Percentiles rank a stretch among this genome's conserved stretches.
These are phyloP conservation scores for Cyberlindnera saturnus DNA, from an alignment of 805 yeast species.

Conservation along the genomic window DNA sequence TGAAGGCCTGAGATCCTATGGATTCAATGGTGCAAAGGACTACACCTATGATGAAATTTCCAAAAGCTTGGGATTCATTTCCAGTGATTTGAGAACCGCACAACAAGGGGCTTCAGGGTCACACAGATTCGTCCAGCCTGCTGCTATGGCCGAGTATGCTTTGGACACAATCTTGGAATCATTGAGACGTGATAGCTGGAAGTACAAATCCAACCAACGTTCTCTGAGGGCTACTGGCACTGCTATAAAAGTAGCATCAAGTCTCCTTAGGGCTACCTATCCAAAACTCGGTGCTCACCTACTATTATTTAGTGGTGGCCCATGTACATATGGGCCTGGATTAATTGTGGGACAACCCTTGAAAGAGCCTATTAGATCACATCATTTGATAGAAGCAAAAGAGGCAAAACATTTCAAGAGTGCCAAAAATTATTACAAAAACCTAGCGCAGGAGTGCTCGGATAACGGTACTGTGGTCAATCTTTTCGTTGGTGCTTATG, in stretches of 20 bases:
- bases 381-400: conserved; percentile 50
- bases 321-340: conserved; percentile 64
- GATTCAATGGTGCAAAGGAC: conserved; percentile 52
- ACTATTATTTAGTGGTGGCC: conserved; percentile 53
- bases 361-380: conserved; percentile 62
- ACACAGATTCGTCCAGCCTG: conserved; percentile 14
- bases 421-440: conserved; percentile 42
- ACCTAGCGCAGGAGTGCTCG: conserved; percentile 42
- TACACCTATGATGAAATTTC: conserved; percentile 44
- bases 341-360: conserved; percentile 47
- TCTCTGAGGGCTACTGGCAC: conserved; percentile 52
- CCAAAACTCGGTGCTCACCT: conserved; percentile 50
- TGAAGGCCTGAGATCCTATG: conserved; percentile 29
- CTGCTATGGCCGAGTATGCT: conserved; percentile 37
- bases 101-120: conserved; percentile 1
- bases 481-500: conserved; percentile 60
- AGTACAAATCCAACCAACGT: conserved; percentile 39
- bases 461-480: conserved; percentile 49
- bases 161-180: conserved; percentile 43
- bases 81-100: conserved; percentile 25
- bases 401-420: conserved; percentile 34
- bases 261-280: conserved; percentile 31
- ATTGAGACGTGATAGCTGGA: conserved; percentile 44
- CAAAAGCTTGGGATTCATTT: conserved; percentile 38
- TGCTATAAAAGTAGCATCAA: conserved; percentile 45